Percentiles rank a stretch among this genome's conserved stretches.
Conservation (phyloP, 192 early-diverging fungal species). For the Pilaira anomala region DNA sequence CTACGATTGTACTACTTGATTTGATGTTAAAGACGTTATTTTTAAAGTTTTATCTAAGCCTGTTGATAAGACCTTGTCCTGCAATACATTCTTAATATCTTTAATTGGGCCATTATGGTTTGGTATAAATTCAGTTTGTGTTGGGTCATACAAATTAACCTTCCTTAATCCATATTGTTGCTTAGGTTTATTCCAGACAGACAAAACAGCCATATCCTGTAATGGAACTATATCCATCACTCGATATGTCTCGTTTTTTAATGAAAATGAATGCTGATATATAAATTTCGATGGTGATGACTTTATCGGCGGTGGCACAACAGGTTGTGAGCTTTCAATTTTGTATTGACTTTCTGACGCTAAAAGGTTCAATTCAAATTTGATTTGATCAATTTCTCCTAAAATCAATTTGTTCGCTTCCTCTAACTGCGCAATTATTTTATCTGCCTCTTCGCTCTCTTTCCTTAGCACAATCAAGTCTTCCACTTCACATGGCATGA, state of each 20-base stretch:
- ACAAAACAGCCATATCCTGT: background rate
- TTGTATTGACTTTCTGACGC: background rate
- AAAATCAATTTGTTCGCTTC: too few species aligned
- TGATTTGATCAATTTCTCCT: background rate
- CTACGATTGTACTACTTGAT: conserved; percentile 21
- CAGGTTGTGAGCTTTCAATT: background rate
- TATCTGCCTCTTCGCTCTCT: too few species aligned
- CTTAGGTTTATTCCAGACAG: background rate
- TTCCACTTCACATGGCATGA: too few species aligned
- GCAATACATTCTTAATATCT: conserved; percentile 17
- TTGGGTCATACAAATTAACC: conserved; percentile 11
- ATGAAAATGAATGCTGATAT: background rate
- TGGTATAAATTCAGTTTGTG: conserved; percentile 8
- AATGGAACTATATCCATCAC: conserved; percentile 1
- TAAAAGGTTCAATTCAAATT: background rate
- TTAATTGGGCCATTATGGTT: conserved; percentile 15
- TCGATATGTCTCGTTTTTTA: background rate
- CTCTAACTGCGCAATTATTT: too few species aligned
- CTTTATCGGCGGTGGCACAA: background rate
- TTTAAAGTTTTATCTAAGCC: conserved; percentile 22
- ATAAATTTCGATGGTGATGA: background rate
- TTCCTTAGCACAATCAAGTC: too few species aligned
- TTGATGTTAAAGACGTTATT: conserved; percentile 22
- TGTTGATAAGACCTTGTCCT: conserved; percentile 11
- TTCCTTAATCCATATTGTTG: conserved; percentile 18